Conservation (phyloP, 805 yeast species). For the Groenewaldozyma tartarivorans region DNA sequence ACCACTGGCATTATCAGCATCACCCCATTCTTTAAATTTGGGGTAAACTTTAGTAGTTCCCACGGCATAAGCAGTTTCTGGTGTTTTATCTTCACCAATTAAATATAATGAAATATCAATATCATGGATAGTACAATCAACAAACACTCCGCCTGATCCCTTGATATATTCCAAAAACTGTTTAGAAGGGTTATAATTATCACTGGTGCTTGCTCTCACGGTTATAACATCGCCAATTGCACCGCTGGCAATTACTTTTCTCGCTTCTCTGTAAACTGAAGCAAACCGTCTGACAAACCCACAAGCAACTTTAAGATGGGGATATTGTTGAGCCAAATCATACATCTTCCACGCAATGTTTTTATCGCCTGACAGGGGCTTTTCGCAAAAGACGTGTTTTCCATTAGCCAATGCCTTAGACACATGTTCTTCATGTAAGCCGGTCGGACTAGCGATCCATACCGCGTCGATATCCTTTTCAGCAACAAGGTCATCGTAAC, state of each 20-base stretch:
- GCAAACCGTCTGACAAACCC: slow-evolving; percentile 18
- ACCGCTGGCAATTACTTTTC: slow-evolving; percentile 11
- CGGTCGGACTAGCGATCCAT: slow-evolving; percentile 48
- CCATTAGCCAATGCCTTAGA: slow-evolving; percentile 34
- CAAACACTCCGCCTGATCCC: slow-evolving; percentile 20
- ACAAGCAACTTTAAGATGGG: slow-evolving; percentile 15
- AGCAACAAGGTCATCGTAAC: slow-evolving; percentile 37
- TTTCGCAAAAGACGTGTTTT: slow-evolving; percentile 46
- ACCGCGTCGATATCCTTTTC: slow-evolving; percentile 38
- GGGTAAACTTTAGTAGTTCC: slow-evolving; percentile 17
- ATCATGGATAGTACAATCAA: slow-evolving; percentile 19
- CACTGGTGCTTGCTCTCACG: slow-evolving; percentile 17
- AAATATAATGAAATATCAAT: slow-evolving; percentile 16
- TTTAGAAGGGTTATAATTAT: slow-evolving; percentile 7
- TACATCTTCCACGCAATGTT: slow-evolving; percentile 35
- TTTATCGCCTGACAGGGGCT: slow-evolving; percentile 42
- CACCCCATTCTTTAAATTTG: slow-evolving; percentile 15
- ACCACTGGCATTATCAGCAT: slow-evolving; percentile 18
- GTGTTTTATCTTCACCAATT: slow-evolving; percentile 13
- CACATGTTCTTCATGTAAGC: slow-evolving; percentile 39
- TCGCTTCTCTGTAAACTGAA: slow-evolving; percentile 12
- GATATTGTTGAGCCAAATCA: slow-evolving; percentile 29
- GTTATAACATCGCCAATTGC: slow-evolving; percentile 14
- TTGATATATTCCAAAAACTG: slow-evolving; percentile 15
- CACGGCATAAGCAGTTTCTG: slow-evolving; percentile 14